These are phyloP conservation scores for Pythium oligandrum DNA, from an alignment of 352 stramenopile genomes.

Conservation along the genomic window DNA sequence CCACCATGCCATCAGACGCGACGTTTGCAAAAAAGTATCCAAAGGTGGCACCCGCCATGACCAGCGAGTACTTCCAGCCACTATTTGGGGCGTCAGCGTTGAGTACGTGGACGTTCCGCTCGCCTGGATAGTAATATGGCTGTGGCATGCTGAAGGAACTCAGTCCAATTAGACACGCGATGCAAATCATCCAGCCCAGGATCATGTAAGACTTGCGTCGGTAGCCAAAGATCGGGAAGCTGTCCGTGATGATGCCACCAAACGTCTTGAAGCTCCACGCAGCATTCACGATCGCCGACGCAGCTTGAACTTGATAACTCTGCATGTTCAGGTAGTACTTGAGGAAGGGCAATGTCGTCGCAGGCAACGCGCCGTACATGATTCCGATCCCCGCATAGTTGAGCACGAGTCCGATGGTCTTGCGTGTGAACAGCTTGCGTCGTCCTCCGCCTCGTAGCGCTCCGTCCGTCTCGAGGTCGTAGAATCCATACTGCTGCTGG, in stretches of 20 bases:
- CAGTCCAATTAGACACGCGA: conserved; percentile 31
- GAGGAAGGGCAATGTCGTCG: conserved; percentile 48
- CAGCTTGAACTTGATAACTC: conserved; percentile 50
- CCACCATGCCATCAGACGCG: conserved; percentile 72
- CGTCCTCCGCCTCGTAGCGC: conserved; percentile 54
- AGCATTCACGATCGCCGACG: conserved; percentile 44
- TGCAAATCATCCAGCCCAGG: conserved; percentile 46
- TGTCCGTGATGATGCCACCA: conserved; percentile 59
- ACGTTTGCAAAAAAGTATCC: conserved; percentile 87
- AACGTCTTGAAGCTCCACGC: conserved; percentile 68
- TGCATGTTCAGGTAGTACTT: conserved; percentile 60
- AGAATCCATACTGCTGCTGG: conserved; percentile 46
- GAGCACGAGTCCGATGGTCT: conserved; percentile 50
- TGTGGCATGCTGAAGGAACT: conserved; percentile 17
- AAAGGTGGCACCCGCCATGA: conserved; percentile 74
- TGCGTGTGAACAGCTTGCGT: conserved; percentile 36
- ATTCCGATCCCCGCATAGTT: conserved; percentile 68
- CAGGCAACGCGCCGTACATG: conserved; percentile 63
- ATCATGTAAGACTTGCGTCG: conserved; percentile 68
- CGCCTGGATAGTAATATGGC: conserved; percentile 18
- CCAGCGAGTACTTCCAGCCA: conserved; percentile 59
- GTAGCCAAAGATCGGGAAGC: conserved; percentile 49
- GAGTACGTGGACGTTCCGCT: conserved; percentile 3
- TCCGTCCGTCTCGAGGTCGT: conserved; percentile 58
- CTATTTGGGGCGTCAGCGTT: conserved; percentile 18